A percentile compares a stretch with the other conserved stretches of the same genome.
Evolutionary conservation across 345 rosid genomes (phyloP).

Genomic region (Citropsis articulata): DNA sequence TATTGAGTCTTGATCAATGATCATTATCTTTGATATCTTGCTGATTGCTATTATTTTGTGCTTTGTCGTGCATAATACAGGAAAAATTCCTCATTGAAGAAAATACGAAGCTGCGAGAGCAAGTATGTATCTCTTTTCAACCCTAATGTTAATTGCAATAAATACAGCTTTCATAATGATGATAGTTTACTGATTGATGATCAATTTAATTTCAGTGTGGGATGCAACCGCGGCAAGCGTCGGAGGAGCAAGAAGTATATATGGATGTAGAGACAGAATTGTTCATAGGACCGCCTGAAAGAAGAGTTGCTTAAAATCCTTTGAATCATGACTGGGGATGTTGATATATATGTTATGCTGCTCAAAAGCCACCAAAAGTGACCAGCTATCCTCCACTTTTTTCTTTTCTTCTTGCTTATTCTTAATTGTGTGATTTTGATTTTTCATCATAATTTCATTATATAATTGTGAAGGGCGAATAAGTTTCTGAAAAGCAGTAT

Average conservation of each 20-base stretch:
- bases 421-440: background rate
- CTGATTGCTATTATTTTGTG: background rate
- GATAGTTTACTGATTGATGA: background rate
- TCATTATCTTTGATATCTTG: background rate
- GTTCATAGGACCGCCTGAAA: constrained; percentile 67
- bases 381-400: background rate
- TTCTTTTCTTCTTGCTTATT: too few relatives aligned
- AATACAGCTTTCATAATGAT: background rate
- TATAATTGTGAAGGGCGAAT: background rate
- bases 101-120: constrained; percentile 40
- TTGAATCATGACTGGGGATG: background rate
- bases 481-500: background rate
- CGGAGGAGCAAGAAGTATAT: constrained; percentile 16
- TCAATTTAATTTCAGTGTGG: constrained; percentile 31
- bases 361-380: background rate
- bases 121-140: constrained; percentile 33
- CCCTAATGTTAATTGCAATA: too few relatives aligned
- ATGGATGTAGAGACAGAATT: constrained; percentile 78
- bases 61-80: constrained; percentile 23
- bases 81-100: constrained; percentile 53
- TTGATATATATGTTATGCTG: background rate
- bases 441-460: background rate
- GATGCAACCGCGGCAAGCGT: constrained; percentile 13
- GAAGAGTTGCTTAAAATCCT: constrained; percentile 14
- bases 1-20: background rate